A percentile compares a stretch with the other conserved stretches of the same genome.
These are phyloP conservation scores for Elaeis oleifera DNA, from an alignment of 202 grass and related monocot species.

Conservation along the genomic window DNA sequence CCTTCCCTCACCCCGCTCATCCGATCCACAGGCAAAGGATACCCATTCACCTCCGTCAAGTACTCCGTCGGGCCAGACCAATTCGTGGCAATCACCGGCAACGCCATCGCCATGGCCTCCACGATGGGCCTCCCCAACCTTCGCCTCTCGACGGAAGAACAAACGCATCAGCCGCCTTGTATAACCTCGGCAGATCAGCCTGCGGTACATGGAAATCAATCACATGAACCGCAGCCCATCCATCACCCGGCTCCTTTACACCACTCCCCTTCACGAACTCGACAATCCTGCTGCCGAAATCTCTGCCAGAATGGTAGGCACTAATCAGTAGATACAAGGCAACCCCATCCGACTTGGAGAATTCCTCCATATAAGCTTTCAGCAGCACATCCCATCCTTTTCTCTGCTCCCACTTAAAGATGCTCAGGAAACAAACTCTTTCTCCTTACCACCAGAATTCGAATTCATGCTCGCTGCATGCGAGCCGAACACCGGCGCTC, in stretches of 20 bases:
- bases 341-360: constrained; percentile 45
- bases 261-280: constrained; percentile 30
- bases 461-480: background rate
- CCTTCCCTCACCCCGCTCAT: constrained; percentile 40
- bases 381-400: constrained; percentile 77
- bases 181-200: constrained; percentile 46
- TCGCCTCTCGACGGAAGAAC: constrained; percentile 54
- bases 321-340: constrained; percentile 41
- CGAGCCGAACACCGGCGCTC: constrained; percentile 24
- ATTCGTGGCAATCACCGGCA: constrained; percentile 53
- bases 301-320: constrained; percentile 51
- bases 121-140: constrained; percentile 59
- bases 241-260: constrained; percentile 26
- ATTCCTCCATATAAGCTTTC: constrained; percentile 50
- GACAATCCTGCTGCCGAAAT: constrained; percentile 31
- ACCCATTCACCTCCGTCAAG: constrained; percentile 50
- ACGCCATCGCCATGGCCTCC: constrained; percentile 59
- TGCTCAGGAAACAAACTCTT: constrained; percentile 44
- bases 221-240: constrained; percentile 41
- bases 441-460: constrained; percentile 1
- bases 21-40: constrained; percentile 34
- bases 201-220: constrained; percentile 49
- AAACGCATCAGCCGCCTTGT: constrained; percentile 39
- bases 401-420: constrained; percentile 76
- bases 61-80: constrained; percentile 67